A percentile compares a stretch with the other conserved stretches of the same genome.
phyloP scores from a whole-genome alignment of 2,329 filamentous ascomycete species.

The Aspergillus sp. region DNA sequence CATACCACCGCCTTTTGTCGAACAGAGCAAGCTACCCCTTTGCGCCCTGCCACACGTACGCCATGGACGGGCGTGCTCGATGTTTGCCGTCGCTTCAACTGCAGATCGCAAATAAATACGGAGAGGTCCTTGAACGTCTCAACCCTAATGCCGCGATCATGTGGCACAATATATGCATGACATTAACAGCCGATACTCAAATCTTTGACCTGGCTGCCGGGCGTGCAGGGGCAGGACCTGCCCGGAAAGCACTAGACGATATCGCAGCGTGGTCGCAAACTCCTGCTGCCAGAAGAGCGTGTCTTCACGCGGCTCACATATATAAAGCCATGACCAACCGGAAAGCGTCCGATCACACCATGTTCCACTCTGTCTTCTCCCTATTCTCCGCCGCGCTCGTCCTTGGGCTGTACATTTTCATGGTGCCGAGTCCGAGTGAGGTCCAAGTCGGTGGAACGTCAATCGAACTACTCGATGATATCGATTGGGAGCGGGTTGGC shows the following conservation, averaged over 20 bases:
- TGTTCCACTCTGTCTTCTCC: conserved; percentile 51
- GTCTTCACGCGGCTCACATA: conserved; percentile 54
- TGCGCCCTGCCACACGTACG: conserved; percentile 48
- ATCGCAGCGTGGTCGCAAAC: conserved; percentile 54
- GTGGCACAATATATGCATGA: conserved; percentile 56
- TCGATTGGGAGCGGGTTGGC: conserved; percentile 51
- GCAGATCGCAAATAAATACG: conserved; percentile 37
- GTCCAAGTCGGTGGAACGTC: conserved; percentile 26
- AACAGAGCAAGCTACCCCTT: conserved; percentile 40
- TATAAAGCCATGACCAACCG: conserved; percentile 53
- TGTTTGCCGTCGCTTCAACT: conserved; percentile 35
- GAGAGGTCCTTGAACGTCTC: conserved; percentile 42
- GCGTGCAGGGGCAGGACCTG: conserved; percentile 48
- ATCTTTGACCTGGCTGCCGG: conserved; percentile 56
- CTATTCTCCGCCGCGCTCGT: conserved; percentile 54
- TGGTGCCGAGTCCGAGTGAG: conserved; percentile 34
- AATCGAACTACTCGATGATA: conserved; percentile 50
- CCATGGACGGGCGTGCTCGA: conserved; percentile 49
- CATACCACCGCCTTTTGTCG: conserved; percentile 44
- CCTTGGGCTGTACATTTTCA: conserved; percentile 54
- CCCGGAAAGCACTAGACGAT: conserved; percentile 50
- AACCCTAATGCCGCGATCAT: conserved; percentile 53
- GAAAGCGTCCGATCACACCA: conserved; percentile 53
- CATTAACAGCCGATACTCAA: conserved; percentile 52
- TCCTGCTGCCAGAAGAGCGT: conserved; percentile 50